Conservation (phyloP, 768 basidiomycete genomes). For the Krasilnikovozyma curviuscula region DNA sequence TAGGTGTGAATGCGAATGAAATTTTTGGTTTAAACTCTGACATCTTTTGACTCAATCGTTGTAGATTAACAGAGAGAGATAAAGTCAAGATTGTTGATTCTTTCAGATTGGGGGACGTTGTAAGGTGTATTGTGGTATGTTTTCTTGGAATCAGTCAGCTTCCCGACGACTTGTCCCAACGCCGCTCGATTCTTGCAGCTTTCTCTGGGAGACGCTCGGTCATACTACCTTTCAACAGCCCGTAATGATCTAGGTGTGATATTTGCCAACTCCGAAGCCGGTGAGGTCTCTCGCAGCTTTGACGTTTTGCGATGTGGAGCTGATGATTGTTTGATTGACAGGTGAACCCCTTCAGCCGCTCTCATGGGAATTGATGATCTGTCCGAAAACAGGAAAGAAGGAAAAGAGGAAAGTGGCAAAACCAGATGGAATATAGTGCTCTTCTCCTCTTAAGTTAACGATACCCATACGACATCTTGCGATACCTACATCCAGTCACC, state of each 20-base stretch:
- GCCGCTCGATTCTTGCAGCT: no score
- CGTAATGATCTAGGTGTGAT: constrained; percentile 58
- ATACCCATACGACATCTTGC: no score
- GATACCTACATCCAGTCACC: no score
- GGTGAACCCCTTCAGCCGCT: constrained; percentile 67
- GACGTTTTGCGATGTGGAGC: background rate
- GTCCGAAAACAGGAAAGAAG: constrained; percentile 54
- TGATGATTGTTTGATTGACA: constrained; percentile 21
- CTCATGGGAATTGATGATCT: constrained; percentile 82
- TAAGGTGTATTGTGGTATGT: constrained; percentile 65
- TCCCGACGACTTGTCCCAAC: no score
- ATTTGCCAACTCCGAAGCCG: constrained; percentile 39
- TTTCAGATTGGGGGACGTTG: constrained; percentile 78
- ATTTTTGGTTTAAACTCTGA: no score
- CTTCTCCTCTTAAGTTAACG: no score
- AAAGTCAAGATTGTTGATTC: constrained; percentile 74
- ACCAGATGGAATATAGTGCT: constrained; percentile 7
- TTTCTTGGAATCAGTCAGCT: no score
- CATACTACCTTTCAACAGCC: constrained; percentile 80
- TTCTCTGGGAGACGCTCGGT: constrained; percentile 74
- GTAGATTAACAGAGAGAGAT: constrained; percentile 61
- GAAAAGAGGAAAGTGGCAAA: constrained; percentile 46
- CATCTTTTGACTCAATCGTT: no score
- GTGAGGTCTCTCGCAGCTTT: constrained; percentile 27
- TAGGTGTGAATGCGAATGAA: no score